Evolutionary conservation across 805 yeast genomes (phyloP).

Genomic region (Metschnikowia henanensis): DNA sequence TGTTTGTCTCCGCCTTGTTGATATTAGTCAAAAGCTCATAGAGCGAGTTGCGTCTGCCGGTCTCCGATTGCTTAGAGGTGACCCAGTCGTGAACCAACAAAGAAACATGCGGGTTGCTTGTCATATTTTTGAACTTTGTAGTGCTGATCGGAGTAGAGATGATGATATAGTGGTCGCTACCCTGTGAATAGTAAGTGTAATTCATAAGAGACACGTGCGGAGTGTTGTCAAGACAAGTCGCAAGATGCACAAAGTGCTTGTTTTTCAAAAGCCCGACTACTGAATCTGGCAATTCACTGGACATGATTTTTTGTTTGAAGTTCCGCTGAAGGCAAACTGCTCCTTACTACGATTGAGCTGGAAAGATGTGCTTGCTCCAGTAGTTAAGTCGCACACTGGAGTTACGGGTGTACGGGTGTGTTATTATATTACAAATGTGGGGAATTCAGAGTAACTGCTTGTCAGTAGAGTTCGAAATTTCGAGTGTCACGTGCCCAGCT

Average conservation of each 20-base stretch:
- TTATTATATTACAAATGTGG: too few relatives aligned
- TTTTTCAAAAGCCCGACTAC: constrained; percentile 49
- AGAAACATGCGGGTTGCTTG: constrained; percentile 73
- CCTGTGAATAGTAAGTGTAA: constrained; percentile 59
- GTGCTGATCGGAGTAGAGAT: constrained; percentile 73
- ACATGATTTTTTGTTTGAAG: not conserved
- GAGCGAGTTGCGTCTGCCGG: constrained; percentile 26
- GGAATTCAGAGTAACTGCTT: too few relatives aligned
- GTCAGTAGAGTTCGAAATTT: too few relatives aligned
- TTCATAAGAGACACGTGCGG: constrained; percentile 95
- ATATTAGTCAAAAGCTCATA: constrained; percentile 65
- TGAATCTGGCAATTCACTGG: constrained; percentile 31
- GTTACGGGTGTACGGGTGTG: too few relatives aligned
- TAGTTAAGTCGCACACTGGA: too few relatives aligned
- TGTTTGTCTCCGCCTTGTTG: constrained; percentile 72
- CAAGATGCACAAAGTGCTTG: constrained; percentile 78
- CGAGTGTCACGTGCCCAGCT: too few relatives aligned
- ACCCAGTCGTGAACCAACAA: constrained; percentile 91
- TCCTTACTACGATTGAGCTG: not conserved
- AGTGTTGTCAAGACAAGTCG: constrained; percentile 67
- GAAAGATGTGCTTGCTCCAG: too few relatives aligned
- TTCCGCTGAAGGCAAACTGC: not conserved
- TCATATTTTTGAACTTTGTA: constrained; percentile 70
- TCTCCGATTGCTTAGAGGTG: constrained; percentile 46
- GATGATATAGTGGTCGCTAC: constrained; percentile 53